These are phyloP conservation scores for Botrytis porri DNA, from an alignment of 2,329 filamentous ascomycete species.

Conservation along the genomic window DNA sequence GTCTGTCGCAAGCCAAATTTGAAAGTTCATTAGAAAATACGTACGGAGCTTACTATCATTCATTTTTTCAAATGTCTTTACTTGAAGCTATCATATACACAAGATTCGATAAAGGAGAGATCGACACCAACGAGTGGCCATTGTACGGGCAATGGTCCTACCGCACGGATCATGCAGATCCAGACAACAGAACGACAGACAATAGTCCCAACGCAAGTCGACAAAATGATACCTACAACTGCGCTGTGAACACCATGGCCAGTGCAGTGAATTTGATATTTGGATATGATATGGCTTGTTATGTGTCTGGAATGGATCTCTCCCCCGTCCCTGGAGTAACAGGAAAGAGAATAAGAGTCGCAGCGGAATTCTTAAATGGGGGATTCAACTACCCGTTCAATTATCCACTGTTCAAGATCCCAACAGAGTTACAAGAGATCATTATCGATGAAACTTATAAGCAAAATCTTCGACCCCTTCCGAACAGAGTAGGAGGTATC, in stretches of 20 bases:
- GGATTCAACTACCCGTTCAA: conserved; percentile 11
- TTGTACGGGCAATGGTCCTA: conserved; percentile 9
- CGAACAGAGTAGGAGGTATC: rapidly evolving
- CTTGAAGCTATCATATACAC: background rate
- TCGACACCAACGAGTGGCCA: background rate
- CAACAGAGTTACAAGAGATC: background rate
- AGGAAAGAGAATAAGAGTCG: conserved; percentile 8
- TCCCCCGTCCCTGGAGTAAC: background rate
- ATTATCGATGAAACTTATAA: background rate
- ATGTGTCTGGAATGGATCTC: background rate
- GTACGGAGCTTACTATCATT: background rate
- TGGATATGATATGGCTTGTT: conserved; percentile 15
- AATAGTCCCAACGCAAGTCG: conserved; percentile 6
- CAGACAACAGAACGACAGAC: background rate
- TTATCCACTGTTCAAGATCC: conserved; percentile 6
- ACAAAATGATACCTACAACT: background rate
- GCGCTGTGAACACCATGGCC: background rate
- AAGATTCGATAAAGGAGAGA: background rate
- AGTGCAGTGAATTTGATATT: background rate
- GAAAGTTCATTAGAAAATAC: background rate
- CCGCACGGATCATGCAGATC: background rate
- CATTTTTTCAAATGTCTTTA: background rate
- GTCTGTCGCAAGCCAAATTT: background rate
- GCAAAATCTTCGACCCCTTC: background rate
- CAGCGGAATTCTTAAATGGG: conserved; percentile 8